A percentile compares a stretch with the other conserved stretches of the same genome.
phyloP scores from a whole-genome alignment of 2,329 filamentous ascomycete genomes.

The Paecilomyces dactylethromorphus region DNA sequence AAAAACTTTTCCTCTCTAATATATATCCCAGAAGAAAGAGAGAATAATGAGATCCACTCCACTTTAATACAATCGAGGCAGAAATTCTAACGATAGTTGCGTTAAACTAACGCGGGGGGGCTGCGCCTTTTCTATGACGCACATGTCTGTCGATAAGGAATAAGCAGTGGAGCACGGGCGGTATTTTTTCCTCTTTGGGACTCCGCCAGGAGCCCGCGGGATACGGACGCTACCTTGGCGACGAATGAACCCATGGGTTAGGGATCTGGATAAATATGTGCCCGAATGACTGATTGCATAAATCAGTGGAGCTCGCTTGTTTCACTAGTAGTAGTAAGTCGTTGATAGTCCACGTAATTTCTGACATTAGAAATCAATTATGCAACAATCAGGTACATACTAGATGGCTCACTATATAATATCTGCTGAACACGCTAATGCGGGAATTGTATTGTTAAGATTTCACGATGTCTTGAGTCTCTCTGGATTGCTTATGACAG shows the following conservation, averaged over 20 bases:
- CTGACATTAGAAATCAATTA: not conserved
- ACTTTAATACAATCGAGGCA: not conserved
- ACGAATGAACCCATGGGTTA: too few species aligned
- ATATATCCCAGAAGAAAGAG: too few species aligned
- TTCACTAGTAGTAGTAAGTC: not conserved
- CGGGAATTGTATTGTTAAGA: too few species aligned
- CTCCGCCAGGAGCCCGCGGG: not conserved
- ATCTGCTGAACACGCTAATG: too few species aligned
- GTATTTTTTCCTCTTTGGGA: not conserved
- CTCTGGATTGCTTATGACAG: too few species aligned
- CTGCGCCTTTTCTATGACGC: not conserved
- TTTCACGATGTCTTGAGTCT: too few species aligned
- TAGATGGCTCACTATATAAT: too few species aligned
- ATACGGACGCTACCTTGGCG: not conserved
- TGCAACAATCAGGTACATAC: not conserved
- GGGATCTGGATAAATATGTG: too few species aligned
- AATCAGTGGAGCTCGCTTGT: not conserved
- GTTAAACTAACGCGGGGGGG: not conserved
- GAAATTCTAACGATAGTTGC: not conserved
- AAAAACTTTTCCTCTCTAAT: too few species aligned
- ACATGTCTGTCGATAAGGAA: not conserved
- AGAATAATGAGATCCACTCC: too few species aligned
- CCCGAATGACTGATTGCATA: not conserved
- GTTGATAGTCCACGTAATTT: not conserved
- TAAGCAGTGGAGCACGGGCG: not conserved